Base-by-base conservation (phyloP, 73 alveolate genomes). In the Paramecium biaurelia region DNA sequence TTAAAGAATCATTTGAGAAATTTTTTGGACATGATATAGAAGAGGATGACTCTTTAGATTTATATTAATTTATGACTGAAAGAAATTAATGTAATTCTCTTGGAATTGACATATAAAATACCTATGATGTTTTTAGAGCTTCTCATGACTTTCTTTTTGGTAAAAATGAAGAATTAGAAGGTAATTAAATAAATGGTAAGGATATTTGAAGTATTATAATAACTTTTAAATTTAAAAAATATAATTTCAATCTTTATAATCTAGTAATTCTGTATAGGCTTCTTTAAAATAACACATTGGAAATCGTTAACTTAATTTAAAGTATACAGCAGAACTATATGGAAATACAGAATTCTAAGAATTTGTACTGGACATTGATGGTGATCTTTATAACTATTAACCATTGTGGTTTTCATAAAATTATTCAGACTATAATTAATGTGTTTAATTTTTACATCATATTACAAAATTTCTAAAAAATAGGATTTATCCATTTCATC, bases 341-440 rank as follows among this genome's bases (percentile, higher is more conserved):
- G 90, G 90, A 79, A 79, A 79, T n/a, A 79, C 90, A 18, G 90
- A 79, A 79, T 47, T 79, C 28, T 79, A 42, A 79, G 76, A 43
- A 79, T 79, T 79, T 43, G 90, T 79, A 43, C 76, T 43, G 0
- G 76, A 43, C 41, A 79, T 79, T 1, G 90, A 79, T 3, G 90
- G 90, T 21, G 90, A 79, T 47, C 90, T 79, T 24, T 79, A 34
- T 34, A 79, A 43, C 43, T 21, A 30, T 72, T 38, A 14, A 14
- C 56, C 86, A 30, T 63, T 30, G 26, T 63, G 41, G 9, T 30
- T 63, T 63, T 63, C 84, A 14, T 63, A 63, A 24, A 63, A 63
- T 63, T 63, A 12, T 30, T 63, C 84, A 24, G 49, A 63, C 84
- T 63, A 79, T 9, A 24, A 30, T 74, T 30, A n/a, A 12, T 79